Percentiles rank a stretch among this genome's conserved stretches.
phyloP scores from a whole-genome alignment of 306 rosid species.

The Geum urbanum region DNA sequence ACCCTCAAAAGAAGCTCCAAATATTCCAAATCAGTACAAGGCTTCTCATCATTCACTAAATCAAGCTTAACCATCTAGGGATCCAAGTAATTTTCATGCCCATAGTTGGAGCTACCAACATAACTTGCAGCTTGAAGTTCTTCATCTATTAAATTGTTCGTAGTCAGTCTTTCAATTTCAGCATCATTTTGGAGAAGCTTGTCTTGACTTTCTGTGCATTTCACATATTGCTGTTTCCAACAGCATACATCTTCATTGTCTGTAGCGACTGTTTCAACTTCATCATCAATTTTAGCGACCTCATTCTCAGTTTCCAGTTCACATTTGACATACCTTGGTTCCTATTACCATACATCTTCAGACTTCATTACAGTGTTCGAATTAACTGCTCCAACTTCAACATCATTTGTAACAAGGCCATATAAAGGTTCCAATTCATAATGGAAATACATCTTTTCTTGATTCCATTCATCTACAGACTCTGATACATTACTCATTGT shows the following conservation, averaged over 20 bases:
- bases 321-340: conserved; percentile 7
- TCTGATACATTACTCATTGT: neutral
- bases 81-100: neutral
- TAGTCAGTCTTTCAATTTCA: neutral
- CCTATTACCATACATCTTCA: neutral
- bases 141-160: neutral
- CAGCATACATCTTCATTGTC: too few species aligned
- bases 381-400: neutral
- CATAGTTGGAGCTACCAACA: neutral
- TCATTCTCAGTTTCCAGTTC: neutral
- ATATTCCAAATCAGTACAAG: conserved; percentile 1
- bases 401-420: neutral
- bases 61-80: neutral
- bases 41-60: neutral
- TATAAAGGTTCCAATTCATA: neutral
- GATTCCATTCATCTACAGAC: neutral
- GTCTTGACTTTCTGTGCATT: too few species aligned
- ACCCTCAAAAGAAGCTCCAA: neutral
- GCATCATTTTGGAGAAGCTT: too few species aligned
- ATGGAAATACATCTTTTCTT: neutral
- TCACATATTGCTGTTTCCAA: too few species aligned
- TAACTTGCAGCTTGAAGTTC: neutral
- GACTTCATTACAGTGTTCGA: neutral
- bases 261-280: neutral
- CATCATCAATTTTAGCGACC: neutral